These are phyloP conservation scores for Jatropha podagrica DNA, from an alignment of 441 rosid genomes.

Conservation along the genomic window DNA sequence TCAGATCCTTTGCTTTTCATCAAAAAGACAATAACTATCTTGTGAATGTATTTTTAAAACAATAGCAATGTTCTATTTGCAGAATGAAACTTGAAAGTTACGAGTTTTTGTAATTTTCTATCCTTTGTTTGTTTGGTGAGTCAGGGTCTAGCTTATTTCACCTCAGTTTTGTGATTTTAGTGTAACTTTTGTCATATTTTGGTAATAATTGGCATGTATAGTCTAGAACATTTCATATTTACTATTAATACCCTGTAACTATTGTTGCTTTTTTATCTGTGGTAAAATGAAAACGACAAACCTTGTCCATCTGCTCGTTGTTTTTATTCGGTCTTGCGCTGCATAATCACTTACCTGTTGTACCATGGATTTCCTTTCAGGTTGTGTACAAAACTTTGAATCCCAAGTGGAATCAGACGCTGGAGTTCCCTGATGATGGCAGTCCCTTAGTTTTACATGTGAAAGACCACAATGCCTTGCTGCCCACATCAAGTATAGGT, in stretches of 20 bases:
- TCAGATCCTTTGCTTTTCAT: background rate
- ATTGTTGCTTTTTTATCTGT: background rate
- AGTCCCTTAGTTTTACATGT: slow-evolving; percentile 73
- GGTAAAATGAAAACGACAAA: background rate
- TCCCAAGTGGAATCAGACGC: slow-evolving; percentile 92
- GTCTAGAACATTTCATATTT: background rate
- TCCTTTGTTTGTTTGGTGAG: background rate
- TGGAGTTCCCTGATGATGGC: slow-evolving; percentile 86
- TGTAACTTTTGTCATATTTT: background rate
- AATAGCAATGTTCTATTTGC: background rate
- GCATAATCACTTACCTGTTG: slow-evolving; percentile 1
- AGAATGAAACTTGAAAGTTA: background rate
- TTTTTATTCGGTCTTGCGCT: slow-evolving; percentile 5
- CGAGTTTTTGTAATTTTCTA: background rate
- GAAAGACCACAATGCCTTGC: slow-evolving; percentile 83
- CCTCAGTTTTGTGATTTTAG: background rate
- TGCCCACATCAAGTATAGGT: slow-evolving; percentile 82
- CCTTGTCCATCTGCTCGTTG: background rate
- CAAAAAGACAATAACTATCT: too few species aligned
- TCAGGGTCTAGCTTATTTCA: background rate
- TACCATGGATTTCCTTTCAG: slow-evolving; percentile 37
- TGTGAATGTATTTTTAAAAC: background rate
- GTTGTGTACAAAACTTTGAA: slow-evolving; percentile 67
- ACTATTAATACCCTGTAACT: background rate
- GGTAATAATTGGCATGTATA: background rate